These are phyloP conservation scores for Suaeda aralocaspica DNA, from an alignment of 148 eudicot genomes.

Conservation along the genomic window DNA sequence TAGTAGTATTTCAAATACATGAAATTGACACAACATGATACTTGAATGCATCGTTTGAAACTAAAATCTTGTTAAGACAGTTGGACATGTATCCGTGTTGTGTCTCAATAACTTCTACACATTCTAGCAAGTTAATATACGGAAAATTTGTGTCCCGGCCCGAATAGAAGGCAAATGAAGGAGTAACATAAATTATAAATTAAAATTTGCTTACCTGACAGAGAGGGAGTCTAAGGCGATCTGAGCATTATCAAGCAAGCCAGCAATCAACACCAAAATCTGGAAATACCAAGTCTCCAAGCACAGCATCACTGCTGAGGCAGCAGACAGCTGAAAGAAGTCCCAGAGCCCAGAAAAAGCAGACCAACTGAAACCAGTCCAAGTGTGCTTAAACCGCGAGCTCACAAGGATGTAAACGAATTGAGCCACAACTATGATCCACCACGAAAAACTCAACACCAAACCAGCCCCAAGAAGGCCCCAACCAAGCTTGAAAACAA, in stretches of 20 bases:
- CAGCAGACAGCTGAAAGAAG: conserved; percentile 37
- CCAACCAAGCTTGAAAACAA: conserved; percentile 28
- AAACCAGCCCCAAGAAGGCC: conserved; percentile 47
- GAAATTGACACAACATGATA: too few relatives aligned
- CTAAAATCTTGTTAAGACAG: too few relatives aligned
- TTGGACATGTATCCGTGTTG: too few relatives aligned
- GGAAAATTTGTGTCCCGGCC: too few relatives aligned
- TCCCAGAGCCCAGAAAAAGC: conserved; percentile 47
- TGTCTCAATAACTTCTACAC: too few relatives aligned
- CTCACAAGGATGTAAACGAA: conserved; percentile 38
- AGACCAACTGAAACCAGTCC: conserved; percentile 40
- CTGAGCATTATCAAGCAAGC: conserved; percentile 40
- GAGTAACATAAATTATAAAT: too few relatives aligned
- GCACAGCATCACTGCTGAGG: conserved; percentile 59
- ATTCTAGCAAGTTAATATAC: too few relatives aligned
- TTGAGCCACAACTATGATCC: conserved; percentile 48
- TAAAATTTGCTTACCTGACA: conserved; percentile 30
- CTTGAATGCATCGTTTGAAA: too few relatives aligned
- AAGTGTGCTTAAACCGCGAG: conserved; percentile 34
- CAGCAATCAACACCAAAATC: conserved; percentile 44
- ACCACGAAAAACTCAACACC: conserved; percentile 50
- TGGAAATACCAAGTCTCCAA: conserved; percentile 53
- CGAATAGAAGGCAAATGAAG: too few relatives aligned
- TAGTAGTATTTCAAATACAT: too few relatives aligned
- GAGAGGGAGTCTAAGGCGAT: conserved; percentile 51